These are phyloP conservation scores for Lactarius evosmus DNA, from an alignment of 768 basidiomycete genomes.

Conservation along the genomic window DNA sequence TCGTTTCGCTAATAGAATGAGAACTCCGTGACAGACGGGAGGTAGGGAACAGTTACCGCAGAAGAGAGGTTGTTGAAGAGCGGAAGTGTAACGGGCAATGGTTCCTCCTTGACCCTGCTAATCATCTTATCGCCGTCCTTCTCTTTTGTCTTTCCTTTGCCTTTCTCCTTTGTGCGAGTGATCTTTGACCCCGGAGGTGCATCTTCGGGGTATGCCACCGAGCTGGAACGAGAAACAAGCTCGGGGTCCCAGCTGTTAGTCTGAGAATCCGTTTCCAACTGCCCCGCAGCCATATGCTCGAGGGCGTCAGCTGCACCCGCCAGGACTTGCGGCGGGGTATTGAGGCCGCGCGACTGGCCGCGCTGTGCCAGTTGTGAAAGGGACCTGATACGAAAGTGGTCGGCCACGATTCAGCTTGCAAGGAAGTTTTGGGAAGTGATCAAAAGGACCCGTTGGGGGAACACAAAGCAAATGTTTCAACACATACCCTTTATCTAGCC, in stretches of 20 bases:
- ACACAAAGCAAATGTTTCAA: constrained; percentile 5
- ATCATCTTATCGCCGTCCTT: constrained; percentile 33
- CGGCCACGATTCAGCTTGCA: neutral
- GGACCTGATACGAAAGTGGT: constrained; percentile 40
- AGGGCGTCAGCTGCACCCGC: constrained; percentile 41
- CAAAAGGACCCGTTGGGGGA: constrained; percentile 12
- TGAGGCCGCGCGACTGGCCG: constrained; percentile 64
- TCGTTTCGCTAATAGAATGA: constrained; percentile 52
- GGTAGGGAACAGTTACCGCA: constrained; percentile 36
- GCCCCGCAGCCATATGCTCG: constrained; percentile 40
- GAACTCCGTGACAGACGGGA: constrained; percentile 13
- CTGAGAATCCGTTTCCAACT: constrained; percentile 51
- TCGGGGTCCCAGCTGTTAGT: constrained; percentile 58
- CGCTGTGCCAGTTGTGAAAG: constrained; percentile 68
- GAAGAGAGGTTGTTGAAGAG: constrained; percentile 36
- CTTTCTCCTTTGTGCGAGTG: constrained; percentile 37
- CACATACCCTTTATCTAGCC: constrained; percentile 71
- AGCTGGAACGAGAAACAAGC: constrained; percentile 60
- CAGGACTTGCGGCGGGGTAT: constrained; percentile 43
- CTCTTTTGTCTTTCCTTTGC: constrained; percentile 43
- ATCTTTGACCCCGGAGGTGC: constrained; percentile 7
- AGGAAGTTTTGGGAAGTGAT: constrained; percentile 10
- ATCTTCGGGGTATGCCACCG: constrained; percentile 33
- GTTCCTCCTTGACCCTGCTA: constrained; percentile 48
- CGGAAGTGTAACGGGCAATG: constrained; percentile 38